phyloP scores from a whole-genome alignment of 2,329 filamentous ascomycete species.

The Cladophialophora yegresii region DNA sequence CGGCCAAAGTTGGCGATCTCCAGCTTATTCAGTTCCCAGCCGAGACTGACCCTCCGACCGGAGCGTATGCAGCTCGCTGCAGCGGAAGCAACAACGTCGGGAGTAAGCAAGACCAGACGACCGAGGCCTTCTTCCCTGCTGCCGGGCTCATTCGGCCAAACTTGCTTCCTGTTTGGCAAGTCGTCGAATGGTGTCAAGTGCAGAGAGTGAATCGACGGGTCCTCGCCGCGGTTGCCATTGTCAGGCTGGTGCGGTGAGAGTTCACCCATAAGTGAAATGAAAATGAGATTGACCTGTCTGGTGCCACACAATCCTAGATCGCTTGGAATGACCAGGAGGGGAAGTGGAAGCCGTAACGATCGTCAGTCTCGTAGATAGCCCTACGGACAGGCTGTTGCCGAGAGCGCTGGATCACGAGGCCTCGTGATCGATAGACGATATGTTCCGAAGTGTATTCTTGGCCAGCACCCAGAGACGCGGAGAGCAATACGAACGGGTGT shows the following conservation, averaged over 20 bases:
- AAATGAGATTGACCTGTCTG: background rate
- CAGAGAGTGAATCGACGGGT: constrained; percentile 17
- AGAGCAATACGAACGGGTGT: background rate
- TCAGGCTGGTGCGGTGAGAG: background rate
- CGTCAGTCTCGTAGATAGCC: background rate
- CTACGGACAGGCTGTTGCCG: background rate
- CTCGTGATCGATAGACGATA: background rate
- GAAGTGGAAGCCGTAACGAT: background rate
- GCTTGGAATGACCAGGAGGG: background rate
- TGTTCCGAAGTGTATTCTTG: background rate
- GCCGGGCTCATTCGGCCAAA: constrained; percentile 52
- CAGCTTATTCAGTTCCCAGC: constrained; percentile 59
- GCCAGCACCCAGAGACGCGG: background rate
- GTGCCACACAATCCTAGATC: background rate
- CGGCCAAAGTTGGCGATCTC: constrained; percentile 59
- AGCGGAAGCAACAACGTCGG: constrained; percentile 53
- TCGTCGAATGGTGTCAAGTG: constrained; percentile 45
- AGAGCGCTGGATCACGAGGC: background rate
- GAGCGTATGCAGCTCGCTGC: constrained; percentile 55
- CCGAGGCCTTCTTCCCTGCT: constrained; percentile 57
- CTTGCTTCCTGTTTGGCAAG: constrained; percentile 52
- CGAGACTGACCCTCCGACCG: constrained; percentile 55
- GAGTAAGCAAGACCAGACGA: constrained; percentile 55
- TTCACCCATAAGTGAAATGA: constrained; percentile 5
- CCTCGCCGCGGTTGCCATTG: background rate